Percentiles rank a stretch among this genome's conserved stretches.
These are phyloP conservation scores for Polysphondylium violaceum DNA, from an alignment of 78 protist genomes.

Conservation along the genomic window DNA sequence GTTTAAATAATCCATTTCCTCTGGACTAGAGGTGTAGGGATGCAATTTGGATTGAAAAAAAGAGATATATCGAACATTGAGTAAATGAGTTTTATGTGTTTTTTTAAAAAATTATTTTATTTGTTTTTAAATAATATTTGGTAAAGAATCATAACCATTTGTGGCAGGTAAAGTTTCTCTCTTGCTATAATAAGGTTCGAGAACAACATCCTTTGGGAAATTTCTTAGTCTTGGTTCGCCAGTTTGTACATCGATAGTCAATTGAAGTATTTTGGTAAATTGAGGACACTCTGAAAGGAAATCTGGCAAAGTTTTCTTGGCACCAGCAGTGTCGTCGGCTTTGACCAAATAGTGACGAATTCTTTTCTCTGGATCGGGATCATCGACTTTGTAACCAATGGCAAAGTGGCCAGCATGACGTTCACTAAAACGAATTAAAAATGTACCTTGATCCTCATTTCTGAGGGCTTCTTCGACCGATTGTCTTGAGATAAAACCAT, in stretches of 20 bases:
- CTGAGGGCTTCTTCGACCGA: conserved; percentile 63
- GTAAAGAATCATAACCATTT: conserved; percentile 68
- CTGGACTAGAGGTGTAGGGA: no score
- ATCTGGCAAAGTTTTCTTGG: conserved; percentile 82
- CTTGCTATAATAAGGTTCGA: conserved; percentile 64
- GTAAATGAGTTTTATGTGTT: no score
- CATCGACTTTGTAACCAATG: conserved; percentile 59
- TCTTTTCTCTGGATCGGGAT: conserved; percentile 55
- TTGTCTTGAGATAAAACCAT: conserved; percentile 80
- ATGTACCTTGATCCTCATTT: conserved; percentile 81
- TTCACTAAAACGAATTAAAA: conserved; percentile 81
- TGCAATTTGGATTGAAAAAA: no score
- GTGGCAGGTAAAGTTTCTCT: conserved; percentile 78
- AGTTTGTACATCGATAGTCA: conserved; percentile 56
- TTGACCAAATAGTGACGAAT: conserved; percentile 81
- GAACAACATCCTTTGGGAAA: conserved; percentile 77
- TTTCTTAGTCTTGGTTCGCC: conserved; percentile 68
- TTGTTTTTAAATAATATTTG: conserved; percentile 43
- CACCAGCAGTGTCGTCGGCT: conserved; percentile 50
- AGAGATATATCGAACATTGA: no score
- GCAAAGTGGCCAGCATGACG: conserved; percentile 85
- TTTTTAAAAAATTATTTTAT: no score
- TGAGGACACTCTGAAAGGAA: conserved; percentile 81
- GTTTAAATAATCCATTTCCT: no score
- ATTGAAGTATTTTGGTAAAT: conserved; percentile 71